Conservation (phyloP, 2,329 filamentous ascomycete species). For the Rhytidhysteron rufulum region DNA sequence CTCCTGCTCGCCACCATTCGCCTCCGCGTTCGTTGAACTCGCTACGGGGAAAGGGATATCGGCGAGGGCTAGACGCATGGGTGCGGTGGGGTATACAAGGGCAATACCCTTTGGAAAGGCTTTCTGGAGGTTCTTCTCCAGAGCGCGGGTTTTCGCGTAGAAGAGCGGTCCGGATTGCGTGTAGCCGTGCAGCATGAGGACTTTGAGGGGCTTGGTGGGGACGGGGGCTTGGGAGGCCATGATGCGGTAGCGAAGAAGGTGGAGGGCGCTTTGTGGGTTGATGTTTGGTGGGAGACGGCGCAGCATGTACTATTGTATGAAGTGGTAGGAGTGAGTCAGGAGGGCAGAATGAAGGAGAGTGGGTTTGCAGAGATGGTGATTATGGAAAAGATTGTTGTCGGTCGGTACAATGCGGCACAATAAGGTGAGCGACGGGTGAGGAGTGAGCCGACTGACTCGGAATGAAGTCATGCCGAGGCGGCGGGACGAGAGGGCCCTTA, state of each 20-base stretch:
- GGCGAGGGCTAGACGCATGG: slow-evolving; percentile 38
- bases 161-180: slow-evolving; percentile 87
- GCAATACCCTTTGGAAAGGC: slow-evolving; percentile 57
- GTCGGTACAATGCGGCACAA: too few species aligned
- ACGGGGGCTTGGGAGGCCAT: slow-evolving; percentile 27
- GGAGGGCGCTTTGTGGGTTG: background rate
- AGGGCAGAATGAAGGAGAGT: background rate
- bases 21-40: slow-evolving; percentile 12
- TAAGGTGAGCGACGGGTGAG: too few species aligned
- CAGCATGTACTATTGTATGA: background rate
- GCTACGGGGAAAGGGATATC: slow-evolving; percentile 52
- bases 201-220: slow-evolving; percentile 36
- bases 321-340: background rate
- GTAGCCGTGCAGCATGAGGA: slow-evolving; percentile 63
- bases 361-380: too few species aligned
- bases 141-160: slow-evolving; percentile 80
- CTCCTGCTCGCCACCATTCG: slow-evolving; percentile 39
- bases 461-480: slow-evolving; percentile 4
- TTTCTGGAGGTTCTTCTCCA: slow-evolving; percentile 77
- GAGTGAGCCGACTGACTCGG: too few species aligned
- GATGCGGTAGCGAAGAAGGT: slow-evolving; percentile 12
- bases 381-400: too few species aligned
- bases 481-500: too few species aligned
- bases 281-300: background rate
- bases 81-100: slow-evolving; percentile 46